Conservation (phyloP, 768 basidiomycete species). For the Suillus paluster region DNA sequence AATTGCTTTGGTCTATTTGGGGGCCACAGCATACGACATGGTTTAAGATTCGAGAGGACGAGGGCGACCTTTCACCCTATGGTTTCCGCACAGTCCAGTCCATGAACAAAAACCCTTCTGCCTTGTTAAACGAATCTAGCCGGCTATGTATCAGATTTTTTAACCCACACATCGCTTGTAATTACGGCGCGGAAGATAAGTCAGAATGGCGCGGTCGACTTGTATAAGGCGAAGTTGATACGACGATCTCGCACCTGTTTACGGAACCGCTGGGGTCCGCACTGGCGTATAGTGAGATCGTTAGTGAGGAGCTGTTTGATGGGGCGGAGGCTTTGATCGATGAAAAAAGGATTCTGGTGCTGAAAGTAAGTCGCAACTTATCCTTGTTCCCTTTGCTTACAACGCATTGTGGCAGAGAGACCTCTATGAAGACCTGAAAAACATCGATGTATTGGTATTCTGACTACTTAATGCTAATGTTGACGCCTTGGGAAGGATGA, state of each 20-base stretch:
- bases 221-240: conserved; percentile 16
- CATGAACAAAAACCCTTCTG: conserved; percentile 12
- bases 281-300: too few species aligned
- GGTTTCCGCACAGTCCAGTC: conserved; percentile 56
- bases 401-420: conserved; percentile 38
- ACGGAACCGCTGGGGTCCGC: too few species aligned
- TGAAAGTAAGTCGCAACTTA: conserved; percentile 40
- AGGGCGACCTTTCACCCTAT: conserved; percentile 41
- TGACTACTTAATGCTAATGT: neutral
- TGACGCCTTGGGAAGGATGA: neutral
- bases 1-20: conserved; percentile 55
- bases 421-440: conserved; percentile 40
- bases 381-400: neutral
- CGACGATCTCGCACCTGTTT: conserved; percentile 21
- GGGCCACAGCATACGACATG: conserved; percentile 56
- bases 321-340: conserved; percentile 52
- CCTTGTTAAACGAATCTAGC: neutral
- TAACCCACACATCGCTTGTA: conserved; percentile 31
- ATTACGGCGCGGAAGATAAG: conserved; percentile 6
- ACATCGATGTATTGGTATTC: conserved; percentile 46
- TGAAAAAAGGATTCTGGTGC: conserved; percentile 50
- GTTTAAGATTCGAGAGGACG: conserved; percentile 52
- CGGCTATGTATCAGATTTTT: conserved; percentile 42
- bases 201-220: conserved; percentile 29
- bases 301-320: too few species aligned